A percentile compares a stretch with the other conserved stretches of the same genome.
Conservation (phyloP, 805 yeast genomes). For the Yamadazyma nakazawae region DNA sequence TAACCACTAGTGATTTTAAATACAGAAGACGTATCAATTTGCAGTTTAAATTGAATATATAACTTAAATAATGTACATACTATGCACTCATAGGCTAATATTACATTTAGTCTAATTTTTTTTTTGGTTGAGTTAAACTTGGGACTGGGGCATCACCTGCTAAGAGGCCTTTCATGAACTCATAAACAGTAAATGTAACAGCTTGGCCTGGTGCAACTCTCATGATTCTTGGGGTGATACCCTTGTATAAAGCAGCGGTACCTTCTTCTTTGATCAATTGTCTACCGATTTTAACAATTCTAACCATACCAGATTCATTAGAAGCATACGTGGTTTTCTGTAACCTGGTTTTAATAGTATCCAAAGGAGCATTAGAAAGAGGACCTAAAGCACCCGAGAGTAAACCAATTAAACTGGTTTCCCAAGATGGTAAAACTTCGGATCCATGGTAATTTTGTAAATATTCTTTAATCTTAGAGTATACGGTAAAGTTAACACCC, state of each 20-base stretch:
- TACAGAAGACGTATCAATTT: not conserved
- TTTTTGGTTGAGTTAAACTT: conserved; percentile 12
- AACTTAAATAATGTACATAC: not conserved
- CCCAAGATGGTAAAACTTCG: conserved; percentile 81
- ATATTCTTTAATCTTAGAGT: conserved; percentile 74
- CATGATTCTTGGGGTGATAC: conserved; percentile 98
- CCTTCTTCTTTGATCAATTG: conserved; percentile 90
- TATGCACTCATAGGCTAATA: not conserved
- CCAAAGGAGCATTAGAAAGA: conserved; percentile 94
- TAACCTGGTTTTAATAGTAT: conserved; percentile 94
- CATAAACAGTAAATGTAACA: conserved; percentile 96
- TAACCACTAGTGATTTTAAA: too few relatives aligned
- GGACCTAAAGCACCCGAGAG: conserved; percentile 97
- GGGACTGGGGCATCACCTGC: conserved; percentile 26
- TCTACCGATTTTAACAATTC: conserved; percentile 76
- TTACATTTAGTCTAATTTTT: conserved; percentile 12
- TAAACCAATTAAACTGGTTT: conserved; percentile 88
- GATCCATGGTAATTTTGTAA: conserved; percentile 60
- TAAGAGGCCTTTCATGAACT: conserved; percentile 70
- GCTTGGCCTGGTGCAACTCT: conserved; percentile 99
- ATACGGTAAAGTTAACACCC: conserved; percentile 96
- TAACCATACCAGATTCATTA: conserved; percentile 66
- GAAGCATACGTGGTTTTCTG: conserved; percentile 78
- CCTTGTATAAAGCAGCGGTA: conserved; percentile 44
- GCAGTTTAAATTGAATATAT: not conserved